Conservation (phyloP, 441 rosid genomes). For the Adansonia madagascariensis region DNA sequence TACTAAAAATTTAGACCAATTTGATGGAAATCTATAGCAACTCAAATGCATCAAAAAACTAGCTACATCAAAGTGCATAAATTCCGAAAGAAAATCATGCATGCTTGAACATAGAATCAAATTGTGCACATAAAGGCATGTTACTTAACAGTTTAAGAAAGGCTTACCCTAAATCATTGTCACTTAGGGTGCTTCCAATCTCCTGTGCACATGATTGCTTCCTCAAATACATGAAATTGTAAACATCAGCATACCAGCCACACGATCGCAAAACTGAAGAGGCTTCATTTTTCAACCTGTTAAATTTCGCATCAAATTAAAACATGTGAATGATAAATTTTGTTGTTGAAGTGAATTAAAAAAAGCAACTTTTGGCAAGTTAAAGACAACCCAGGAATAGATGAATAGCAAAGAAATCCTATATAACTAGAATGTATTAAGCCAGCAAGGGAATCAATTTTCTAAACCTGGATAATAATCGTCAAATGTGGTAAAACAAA, state of each 20-base stretch:
- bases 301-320: constrained; percentile 22
- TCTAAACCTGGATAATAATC: neutral
- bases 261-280: constrained; percentile 57
- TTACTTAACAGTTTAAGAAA: neutral
- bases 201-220: constrained; percentile 54
- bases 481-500: neutral
- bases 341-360: constrained; percentile 3
- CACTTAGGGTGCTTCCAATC: constrained; percentile 39
- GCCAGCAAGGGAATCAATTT: neutral
- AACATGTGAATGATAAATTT: neutral
- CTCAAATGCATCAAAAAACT: constrained; percentile 1
- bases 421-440: neutral
- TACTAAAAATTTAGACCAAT: neutral
- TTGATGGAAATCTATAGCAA: neutral
- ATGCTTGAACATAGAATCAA: neutral
- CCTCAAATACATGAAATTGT: constrained; percentile 58
- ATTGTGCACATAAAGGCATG: neutral
- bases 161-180: constrained; percentile 64
- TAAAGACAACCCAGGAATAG: neutral
- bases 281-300: constrained; percentile 72
- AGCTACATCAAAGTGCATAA: neutral
- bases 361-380: neutral
- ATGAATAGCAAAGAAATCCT: neutral
- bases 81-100: constrained; percentile 6
- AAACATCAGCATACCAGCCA: constrained; percentile 71